Percentiles rank a stretch among this genome's conserved stretches.
phyloP scores from a whole-genome alignment of 805 yeast genomes.

The Kodamaea neixiangensis region DNA sequence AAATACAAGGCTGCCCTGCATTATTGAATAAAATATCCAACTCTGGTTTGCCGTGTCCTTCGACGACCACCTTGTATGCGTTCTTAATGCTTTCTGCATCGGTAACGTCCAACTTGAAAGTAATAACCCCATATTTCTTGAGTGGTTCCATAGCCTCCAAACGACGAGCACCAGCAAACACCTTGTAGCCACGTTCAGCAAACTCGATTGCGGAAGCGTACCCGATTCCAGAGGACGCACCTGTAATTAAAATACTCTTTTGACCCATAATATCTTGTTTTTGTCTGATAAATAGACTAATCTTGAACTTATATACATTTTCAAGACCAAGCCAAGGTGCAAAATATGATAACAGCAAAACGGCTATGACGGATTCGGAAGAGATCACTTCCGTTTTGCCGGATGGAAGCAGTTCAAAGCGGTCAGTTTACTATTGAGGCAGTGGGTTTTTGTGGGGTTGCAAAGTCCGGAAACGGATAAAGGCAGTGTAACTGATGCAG shows the following conservation, averaged over 20 bases:
- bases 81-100: slow-evolving; percentile 46
- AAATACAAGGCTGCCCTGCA: slow-evolving; percentile 75
- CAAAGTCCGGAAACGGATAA: too few relatives aligned
- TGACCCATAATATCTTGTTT: slow-evolving; percentile 6
- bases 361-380: too few relatives aligned
- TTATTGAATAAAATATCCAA: slow-evolving; percentile 69
- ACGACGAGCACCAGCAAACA: slow-evolving; percentile 76
- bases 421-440: too few relatives aligned
- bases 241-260: slow-evolving; percentile 39
- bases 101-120: slow-evolving; percentile 59
- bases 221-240: slow-evolving; percentile 61
- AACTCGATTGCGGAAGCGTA: slow-evolving; percentile 49
- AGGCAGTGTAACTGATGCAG: too few relatives aligned
- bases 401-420: too few relatives aligned
- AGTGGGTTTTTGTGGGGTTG: too few relatives aligned
- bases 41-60: slow-evolving; percentile 20
- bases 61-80: slow-evolving; percentile 43
- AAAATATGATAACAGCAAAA: too few relatives aligned
- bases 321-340: too few relatives aligned
- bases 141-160: slow-evolving; percentile 58
- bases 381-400: too few relatives aligned
- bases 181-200: slow-evolving; percentile 54
- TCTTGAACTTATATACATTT: too few relatives aligned
- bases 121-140: slow-evolving; percentile 42
- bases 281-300: too few relatives aligned